These are phyloP conservation scores for Cryptosporidium parvum DNA, from an alignment of 169 alveolate species.

Conservation along the genomic window DNA sequence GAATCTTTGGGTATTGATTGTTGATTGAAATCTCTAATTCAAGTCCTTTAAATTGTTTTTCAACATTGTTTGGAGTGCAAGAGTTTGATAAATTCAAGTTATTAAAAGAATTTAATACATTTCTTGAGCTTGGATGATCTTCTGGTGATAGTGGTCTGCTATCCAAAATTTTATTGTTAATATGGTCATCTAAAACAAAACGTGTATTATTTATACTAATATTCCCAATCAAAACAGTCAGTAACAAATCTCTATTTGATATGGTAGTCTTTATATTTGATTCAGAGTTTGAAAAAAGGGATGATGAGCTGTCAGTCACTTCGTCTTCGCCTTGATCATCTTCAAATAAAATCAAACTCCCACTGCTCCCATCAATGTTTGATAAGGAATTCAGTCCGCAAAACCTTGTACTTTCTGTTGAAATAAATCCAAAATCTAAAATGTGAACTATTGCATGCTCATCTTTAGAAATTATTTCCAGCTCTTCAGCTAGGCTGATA, in stretches of 20 bases:
- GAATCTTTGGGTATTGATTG: slow-evolving; percentile 23
- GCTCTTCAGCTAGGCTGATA: slow-evolving; percentile 14
- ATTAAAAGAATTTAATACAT: neutral
- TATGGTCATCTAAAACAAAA: slow-evolving; percentile 7
- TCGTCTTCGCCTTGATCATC: slow-evolving; percentile 13
- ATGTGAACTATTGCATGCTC: slow-evolving; percentile 17
- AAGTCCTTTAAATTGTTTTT: slow-evolving; percentile 38
- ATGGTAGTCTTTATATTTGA: neutral
- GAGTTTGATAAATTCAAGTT: neutral
- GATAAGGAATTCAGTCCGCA: slow-evolving; percentile 9
- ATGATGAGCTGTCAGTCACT: neutral
- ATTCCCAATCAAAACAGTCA: slow-evolving; percentile 40
- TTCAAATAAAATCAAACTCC: slow-evolving; percentile 37
- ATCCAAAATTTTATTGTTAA: neutral
- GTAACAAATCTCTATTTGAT: neutral
- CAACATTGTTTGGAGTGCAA: neutral
- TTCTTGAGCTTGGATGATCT: neutral
- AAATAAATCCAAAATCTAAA: slow-evolving; percentile 65
- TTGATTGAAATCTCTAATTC: slow-evolving; percentile 36
- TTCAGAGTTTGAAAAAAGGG: neutral
- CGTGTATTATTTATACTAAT: neutral
- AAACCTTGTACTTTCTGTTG: slow-evolving; percentile 17
- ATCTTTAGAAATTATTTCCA: slow-evolving; percentile 37
- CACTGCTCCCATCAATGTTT: slow-evolving; percentile 14
- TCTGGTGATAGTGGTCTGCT: neutral